Conservation (phyloP, 306 rosid genomes). For the Ziziphus jujuba region DNA sequence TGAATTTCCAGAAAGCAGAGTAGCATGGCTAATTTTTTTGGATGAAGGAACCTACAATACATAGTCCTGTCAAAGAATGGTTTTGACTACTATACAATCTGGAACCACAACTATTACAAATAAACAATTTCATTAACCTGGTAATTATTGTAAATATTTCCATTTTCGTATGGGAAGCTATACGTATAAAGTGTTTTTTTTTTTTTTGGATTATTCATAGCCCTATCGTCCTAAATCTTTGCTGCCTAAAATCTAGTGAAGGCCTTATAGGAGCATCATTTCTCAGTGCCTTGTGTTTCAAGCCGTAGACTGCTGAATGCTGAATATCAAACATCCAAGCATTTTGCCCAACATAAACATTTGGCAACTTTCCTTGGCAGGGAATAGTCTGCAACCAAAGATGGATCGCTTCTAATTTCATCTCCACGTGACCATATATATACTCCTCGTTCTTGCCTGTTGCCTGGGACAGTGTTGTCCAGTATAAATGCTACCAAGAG, state of each 20-base stretch:
- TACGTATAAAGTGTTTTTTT: neutral
- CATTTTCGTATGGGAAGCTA: constrained; percentile 8
- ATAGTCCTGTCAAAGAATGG: constrained; percentile 3
- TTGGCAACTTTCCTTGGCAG: constrained; percentile 53
- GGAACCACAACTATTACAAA: neutral
- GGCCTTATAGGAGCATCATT: no score
- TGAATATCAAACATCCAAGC: constrained; percentile 44
- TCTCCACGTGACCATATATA: constrained; percentile 65
- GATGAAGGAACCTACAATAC: no score
- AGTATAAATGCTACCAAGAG: constrained; percentile 66
- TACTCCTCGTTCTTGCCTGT: constrained; percentile 77
- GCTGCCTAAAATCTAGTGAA: no score
- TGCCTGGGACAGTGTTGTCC: constrained; percentile 89
- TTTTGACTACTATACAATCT: constrained; percentile 6
- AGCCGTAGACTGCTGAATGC: neutral
- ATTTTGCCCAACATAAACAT: constrained; percentile 49
- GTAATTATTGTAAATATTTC: neutral
- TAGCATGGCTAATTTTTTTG: no score
- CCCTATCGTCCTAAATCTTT: neutral
- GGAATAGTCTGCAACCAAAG: constrained; percentile 60
- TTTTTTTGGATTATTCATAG: neutral
- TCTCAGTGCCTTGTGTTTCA: neutral
- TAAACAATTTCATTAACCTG: constrained; percentile 10
- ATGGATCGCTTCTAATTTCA: constrained; percentile 59
- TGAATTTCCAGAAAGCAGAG: no score